Percentiles rank a stretch among this genome's conserved stretches.
These are phyloP conservation scores for Aspergillus sp. DNA, from an alignment of 2,329 filamentous ascomycete species.

Conservation along the genomic window DNA sequence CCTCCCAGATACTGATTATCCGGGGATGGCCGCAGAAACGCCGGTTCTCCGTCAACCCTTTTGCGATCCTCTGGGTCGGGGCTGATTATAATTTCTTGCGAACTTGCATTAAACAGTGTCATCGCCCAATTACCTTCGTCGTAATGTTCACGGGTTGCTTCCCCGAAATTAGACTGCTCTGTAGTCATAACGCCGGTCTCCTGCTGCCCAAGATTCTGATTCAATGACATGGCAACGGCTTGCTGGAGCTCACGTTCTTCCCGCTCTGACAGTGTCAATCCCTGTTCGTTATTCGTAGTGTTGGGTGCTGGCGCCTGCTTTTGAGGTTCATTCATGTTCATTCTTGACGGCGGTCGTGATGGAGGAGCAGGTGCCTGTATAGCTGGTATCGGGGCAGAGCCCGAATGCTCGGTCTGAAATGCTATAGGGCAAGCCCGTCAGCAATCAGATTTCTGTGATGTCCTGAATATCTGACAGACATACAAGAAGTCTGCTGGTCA, in stretches of 20 bases:
- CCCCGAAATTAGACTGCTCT: constrained; percentile 42
- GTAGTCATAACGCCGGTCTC: constrained; percentile 46
- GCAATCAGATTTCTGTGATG: not conserved
- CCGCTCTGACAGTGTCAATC: constrained; percentile 34
- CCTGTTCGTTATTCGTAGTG: constrained; percentile 19
- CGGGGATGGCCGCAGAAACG: constrained; percentile 50
- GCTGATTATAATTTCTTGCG: constrained; percentile 48
- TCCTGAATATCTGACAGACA: constrained; percentile 3
- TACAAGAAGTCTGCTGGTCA: constrained; percentile 11
- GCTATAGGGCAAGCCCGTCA: constrained; percentile 16
- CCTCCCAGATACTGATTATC: constrained; percentile 48
- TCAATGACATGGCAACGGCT: constrained; percentile 41
- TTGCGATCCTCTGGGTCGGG: constrained; percentile 44
- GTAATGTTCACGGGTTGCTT: constrained; percentile 48
- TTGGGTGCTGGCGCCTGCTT: constrained; percentile 21
- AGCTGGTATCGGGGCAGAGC: constrained; percentile 26
- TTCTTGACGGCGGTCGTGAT: constrained; percentile 41
- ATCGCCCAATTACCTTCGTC: constrained; percentile 50
- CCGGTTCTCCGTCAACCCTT: constrained; percentile 43
- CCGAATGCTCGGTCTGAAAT: constrained; percentile 32
- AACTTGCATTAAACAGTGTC: constrained; percentile 40
- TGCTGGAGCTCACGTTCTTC: constrained; percentile 39
- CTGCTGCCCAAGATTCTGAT: constrained; percentile 39
- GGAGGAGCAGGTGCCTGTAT: constrained; percentile 32
- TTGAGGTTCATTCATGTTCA: constrained; percentile 25